Evolutionary conservation across 352 stramenopile species (phyloP), one percentile per base, ranked within the genome.

Genomic region (Phytophthora capsici): DNA sequence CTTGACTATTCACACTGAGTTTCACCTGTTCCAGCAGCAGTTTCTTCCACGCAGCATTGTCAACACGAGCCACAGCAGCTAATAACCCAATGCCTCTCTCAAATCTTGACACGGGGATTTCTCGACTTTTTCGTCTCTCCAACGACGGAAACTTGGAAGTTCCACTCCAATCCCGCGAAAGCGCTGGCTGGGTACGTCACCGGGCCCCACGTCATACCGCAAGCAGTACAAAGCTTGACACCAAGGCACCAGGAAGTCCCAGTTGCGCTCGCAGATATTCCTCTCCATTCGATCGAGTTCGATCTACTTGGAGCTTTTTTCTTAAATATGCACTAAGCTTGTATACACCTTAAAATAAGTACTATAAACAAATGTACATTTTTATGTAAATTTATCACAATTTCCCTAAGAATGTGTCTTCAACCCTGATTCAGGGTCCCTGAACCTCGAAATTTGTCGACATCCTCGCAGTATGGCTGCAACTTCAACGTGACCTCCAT

Each of bases 221-320:
- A 74, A 44, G 13, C 40, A 16, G 22, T 47, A 23, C n/a, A 23
- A 57, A 22, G 52, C 23, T 19, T 22, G 25, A 26, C 60, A 74
- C 66, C 66, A 74, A 20, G 66, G 54, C 46, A 48, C 8, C 41
- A 73, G 22, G 53, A 73, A 73, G 53, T 63, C 55, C 65, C 66
- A 68, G 13, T 56, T 63, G 16, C 25, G 36, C 13, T 4, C 36
- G 22, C 41, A 64, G 38, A 23, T 46, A 20, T 51, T 20, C 38
- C 58, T 50, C 36, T 49, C 47, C 58, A 68, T 28, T n/a, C n/a
- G n/a, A n/a, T n/a, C n/a, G n/a, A n/a, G n/a, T n/a, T n/a, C n/a
- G n/a, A n/a, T n/a, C n/a, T n/a, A n/a, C n/a, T n/a, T n/a, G n/a
- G n/a, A n/a, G n/a, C n/a, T n/a, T n/a, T n/a, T n/a, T n/a, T n/a